These are phyloP conservation scores for Paramecium tetraurelia DNA, from an alignment of 73 alveolate species.

Conservation along the genomic window DNA sequence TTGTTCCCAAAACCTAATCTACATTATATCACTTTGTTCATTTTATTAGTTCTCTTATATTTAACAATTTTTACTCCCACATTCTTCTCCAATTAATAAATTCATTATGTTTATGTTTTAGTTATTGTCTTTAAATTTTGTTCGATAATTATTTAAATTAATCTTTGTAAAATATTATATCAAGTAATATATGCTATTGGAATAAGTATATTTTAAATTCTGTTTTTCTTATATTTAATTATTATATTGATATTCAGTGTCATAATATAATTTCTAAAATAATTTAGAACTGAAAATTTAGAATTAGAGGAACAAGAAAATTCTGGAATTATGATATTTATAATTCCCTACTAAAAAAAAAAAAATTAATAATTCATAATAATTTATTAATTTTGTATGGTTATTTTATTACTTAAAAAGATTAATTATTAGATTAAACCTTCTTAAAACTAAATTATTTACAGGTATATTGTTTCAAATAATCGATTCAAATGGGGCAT, in stretches of 20 bases:
- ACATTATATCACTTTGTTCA: neutral
- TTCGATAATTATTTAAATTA: neutral
- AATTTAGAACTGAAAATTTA: neutral
- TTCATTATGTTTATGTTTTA: neutral
- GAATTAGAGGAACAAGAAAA: neutral
- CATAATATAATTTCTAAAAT: neutral
- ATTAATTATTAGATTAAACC: neutral
- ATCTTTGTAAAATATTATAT: neutral
- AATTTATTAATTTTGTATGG: neutral
- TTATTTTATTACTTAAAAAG: neutral
- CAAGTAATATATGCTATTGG: neutral
- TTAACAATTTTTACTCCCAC: neutral
- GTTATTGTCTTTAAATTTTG: neutral
- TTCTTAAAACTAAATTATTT: neutral
- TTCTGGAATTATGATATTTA: neutral
- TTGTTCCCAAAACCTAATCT: constrained; percentile 9
- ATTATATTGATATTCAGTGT: neutral
- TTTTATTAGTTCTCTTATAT: neutral
- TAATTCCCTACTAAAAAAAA: neutral
- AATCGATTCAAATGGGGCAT: constrained; percentile 36
- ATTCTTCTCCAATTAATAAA: neutral
- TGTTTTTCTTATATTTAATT: neutral
- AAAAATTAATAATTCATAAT: neutral
- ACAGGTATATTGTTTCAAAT: neutral
- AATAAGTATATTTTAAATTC: neutral